phyloP scores from a whole-genome alignment of 2,329 filamentous ascomycete genomes.

The Dothideomycetes sp. region DNA sequence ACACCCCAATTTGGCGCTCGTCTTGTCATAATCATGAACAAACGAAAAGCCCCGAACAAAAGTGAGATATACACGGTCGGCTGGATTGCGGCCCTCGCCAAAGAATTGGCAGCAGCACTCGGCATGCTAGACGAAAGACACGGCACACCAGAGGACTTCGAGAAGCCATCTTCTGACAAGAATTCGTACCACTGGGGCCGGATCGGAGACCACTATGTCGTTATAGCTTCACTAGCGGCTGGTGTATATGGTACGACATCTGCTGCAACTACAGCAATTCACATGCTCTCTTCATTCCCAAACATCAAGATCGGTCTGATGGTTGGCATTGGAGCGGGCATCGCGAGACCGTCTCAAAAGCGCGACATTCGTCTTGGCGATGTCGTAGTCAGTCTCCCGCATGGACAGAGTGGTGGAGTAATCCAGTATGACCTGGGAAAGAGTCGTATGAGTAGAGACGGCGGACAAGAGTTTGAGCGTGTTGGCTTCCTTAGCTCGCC shows the following conservation, averaged over 20 bases:
- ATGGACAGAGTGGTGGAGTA: conserved; percentile 17
- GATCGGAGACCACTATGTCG: conserved; percentile 16
- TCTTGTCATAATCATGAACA: not conserved
- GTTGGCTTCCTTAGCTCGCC: conserved; percentile 3
- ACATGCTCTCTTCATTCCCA: conserved; percentile 10
- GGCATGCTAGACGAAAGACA: conserved; percentile 16
- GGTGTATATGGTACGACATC: conserved; percentile 13
- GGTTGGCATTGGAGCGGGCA: conserved; percentile 21
- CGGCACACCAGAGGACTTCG: conserved; percentile 3
- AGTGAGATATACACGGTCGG: conserved; percentile 15
- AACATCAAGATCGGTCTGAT: conserved; percentile 18
- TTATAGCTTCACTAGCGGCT: conserved; percentile 14
- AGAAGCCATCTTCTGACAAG: conserved; percentile 4
- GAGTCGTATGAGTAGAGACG: not conserved
- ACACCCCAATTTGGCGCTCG: too few relatives aligned
- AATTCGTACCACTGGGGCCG: conserved; percentile 17
- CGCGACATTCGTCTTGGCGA: conserved; percentile 23
- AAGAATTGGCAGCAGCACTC: conserved; percentile 15
- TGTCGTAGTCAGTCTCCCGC: conserved; percentile 21
- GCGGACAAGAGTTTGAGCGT: conserved; percentile 2
- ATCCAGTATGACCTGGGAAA: conserved; percentile 21
- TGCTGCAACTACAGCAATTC: conserved; percentile 14
- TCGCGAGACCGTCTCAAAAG: conserved; percentile 8
- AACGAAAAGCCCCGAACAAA: not conserved
- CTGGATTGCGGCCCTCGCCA: conserved; percentile 18